Evolutionary conservation across 1,139 yeast genomes (phyloP).

Genomic region (Meyerozyma sp.): DNA sequence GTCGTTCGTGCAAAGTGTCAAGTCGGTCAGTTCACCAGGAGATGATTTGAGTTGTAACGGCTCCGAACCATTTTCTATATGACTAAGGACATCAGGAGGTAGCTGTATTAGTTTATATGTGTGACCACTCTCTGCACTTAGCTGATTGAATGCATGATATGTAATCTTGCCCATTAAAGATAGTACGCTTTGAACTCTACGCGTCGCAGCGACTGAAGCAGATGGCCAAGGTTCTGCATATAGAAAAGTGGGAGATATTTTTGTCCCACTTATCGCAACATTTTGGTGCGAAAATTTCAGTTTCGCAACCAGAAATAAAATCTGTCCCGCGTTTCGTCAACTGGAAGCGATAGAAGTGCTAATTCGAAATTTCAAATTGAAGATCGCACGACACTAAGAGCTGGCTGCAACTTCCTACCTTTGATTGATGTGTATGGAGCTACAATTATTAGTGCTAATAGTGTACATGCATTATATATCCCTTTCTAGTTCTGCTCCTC

Average conservation of each 20-base stretch:
- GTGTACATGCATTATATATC: slow-evolving; percentile 1
- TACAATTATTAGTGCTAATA: not conserved
- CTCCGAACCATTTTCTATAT: slow-evolving; percentile 10
- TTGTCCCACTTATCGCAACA: not conserved
- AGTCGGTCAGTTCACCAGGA: slow-evolving; percentile 27
- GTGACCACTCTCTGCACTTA: slow-evolving; percentile 14
- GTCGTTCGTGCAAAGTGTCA: slow-evolving; percentile 57
- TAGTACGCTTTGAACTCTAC: not conserved
- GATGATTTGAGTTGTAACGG: slow-evolving; percentile 46
- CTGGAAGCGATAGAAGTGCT: not conserved
- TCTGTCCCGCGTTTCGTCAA: not conserved
- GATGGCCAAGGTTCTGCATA: not conserved
- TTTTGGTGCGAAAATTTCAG: not conserved
- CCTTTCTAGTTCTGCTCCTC: slow-evolving; percentile 48
- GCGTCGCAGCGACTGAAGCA: slow-evolving; percentile 2
- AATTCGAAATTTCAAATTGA: not conserved
- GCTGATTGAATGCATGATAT: slow-evolving; percentile 22
- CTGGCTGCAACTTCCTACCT: not conserved
- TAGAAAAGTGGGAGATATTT: slow-evolving; percentile 9
- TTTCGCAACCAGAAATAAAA: not conserved
- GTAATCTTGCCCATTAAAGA: slow-evolving; percentile 4
- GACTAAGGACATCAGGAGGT: slow-evolving; percentile 46
- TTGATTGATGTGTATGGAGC: no score
- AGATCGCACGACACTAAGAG: not conserved
- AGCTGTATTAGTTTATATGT: slow-evolving; percentile 57